Conservation (phyloP, 345 rosid genomes). For the Turritis glabra region DNA sequence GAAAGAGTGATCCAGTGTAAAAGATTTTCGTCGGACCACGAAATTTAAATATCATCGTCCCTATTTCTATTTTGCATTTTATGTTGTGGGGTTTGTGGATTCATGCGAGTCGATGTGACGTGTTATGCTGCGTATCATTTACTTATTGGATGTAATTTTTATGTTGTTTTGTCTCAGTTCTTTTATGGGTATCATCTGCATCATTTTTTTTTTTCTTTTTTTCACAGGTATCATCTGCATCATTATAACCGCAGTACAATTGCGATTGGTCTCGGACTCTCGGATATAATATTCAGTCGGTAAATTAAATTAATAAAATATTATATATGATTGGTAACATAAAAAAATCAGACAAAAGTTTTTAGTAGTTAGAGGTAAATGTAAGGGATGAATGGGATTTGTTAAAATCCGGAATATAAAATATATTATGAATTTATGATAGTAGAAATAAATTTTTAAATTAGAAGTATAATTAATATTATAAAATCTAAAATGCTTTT, state of each 20-base stretch:
- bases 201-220: no score
- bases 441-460: neutral
- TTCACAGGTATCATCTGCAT: neutral
- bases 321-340: neutral
- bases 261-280: neutral
- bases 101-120: constrained; percentile 34
- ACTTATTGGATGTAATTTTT: constrained; percentile 10
- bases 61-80: constrained; percentile 20
- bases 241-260: neutral
- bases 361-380: neutral
- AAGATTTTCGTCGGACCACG: constrained; percentile 7
- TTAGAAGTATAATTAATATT: no score
- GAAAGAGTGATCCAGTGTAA: neutral
- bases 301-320: neutral
- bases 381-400: neutral
- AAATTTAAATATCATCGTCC: neutral
- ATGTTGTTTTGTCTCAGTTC: neutral
- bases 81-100: constrained; percentile 17
- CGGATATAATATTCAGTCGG: neutral
- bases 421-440: no score
- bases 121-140: constrained; percentile 24
- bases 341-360: neutral
- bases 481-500: no score
- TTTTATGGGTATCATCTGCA: neutral
- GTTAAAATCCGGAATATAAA: no score